Conservation (phyloP, 1,284 basidiomycete species). For the Chalciporus sp. region DNA sequence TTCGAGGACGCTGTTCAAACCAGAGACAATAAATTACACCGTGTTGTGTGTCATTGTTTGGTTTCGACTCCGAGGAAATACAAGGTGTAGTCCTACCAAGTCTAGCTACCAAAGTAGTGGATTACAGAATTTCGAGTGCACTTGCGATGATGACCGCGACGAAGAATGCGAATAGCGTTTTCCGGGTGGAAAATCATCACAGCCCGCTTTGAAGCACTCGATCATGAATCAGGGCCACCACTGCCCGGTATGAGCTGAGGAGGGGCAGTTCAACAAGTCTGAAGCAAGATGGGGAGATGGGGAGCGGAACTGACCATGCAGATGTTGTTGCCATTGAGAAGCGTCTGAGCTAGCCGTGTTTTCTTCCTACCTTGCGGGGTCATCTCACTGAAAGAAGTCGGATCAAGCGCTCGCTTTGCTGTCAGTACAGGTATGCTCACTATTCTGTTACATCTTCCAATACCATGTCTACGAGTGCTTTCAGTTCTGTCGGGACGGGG, state of each 20-base stretch:
- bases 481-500: background rate
- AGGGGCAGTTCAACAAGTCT: conserved; percentile 9
- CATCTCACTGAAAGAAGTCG: conserved; percentile 63
- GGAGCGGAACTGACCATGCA: conserved; percentile 75
- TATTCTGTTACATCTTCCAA: conserved; percentile 97
- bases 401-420: conserved; percentile 14
- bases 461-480: conserved; percentile 82
- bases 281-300: background rate
- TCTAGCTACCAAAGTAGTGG: too few species aligned
- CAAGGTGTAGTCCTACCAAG: too few species aligned
- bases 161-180: too few species aligned
- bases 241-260: conserved; percentile 77
- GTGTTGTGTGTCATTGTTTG: conserved; percentile 30
- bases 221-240: conserved; percentile 59
- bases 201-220: background rate
- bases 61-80: background rate
- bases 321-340: conserved; percentile 97
- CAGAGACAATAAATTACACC: background rate
- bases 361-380: conserved; percentile 83
- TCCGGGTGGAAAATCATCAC: too few species aligned
- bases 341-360: conserved; percentile 86
- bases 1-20: background rate
- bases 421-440: conserved; percentile 47
- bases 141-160: too few species aligned
- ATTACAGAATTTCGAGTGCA: too few species aligned